Conservation (phyloP, 208 protist genomes). For the Entamoeba dispar region DNA sequence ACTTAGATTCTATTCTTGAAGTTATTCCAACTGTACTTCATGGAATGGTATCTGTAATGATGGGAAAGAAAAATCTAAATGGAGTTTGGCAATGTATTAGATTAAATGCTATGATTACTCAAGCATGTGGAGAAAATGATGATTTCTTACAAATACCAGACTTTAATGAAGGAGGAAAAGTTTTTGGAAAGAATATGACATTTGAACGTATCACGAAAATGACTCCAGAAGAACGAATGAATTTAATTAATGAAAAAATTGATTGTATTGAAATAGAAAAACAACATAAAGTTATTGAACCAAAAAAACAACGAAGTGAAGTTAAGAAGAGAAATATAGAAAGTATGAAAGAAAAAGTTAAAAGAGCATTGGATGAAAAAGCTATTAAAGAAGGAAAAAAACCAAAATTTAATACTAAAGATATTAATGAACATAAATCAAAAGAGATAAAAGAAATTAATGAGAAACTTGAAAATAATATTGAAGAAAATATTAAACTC, state of each 20-base stretch:
- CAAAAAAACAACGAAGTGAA: neutral
- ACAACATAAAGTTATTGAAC: neutral
- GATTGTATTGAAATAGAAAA: neutral
- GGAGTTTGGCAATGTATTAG: neutral
- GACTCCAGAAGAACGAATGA: neutral
- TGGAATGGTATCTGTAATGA: neutral
- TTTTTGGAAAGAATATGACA: neutral
- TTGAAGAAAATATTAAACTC: neutral
- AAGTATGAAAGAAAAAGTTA: neutral
- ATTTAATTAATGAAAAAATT: neutral
- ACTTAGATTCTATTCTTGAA: neutral
- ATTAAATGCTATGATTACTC: neutral
- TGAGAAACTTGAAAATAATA: neutral
- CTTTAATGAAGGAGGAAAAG: neutral
- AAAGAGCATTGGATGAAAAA: neutral
- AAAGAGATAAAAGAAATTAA: neutral
- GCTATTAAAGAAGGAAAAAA: neutral
- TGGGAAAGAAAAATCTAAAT: neutral
- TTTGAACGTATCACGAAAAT: neutral
- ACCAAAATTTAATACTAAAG: neutral
- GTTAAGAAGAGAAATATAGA: neutral
- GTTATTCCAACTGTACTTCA: neutral
- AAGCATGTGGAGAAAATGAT: neutral
- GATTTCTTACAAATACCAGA: neutral
- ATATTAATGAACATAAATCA: neutral